A percentile compares a stretch with the other conserved stretches of the same genome.
These are phyloP conservation scores for Mallotus japonicus DNA, from an alignment of 441 rosid genomes.

Conservation along the genomic window DNA sequence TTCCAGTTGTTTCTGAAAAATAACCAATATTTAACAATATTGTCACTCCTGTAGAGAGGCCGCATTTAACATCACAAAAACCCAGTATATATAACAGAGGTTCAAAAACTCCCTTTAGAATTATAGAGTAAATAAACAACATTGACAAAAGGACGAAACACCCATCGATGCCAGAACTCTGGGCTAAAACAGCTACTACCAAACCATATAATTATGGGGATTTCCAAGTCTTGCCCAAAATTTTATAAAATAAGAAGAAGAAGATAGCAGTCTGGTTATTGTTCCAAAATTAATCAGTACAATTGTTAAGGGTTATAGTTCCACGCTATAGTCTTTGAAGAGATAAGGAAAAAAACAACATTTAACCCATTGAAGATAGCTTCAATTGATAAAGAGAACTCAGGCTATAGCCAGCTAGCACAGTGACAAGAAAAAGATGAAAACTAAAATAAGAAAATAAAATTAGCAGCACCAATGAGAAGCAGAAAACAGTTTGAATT, in stretches of 20 bases:
- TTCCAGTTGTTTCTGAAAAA: conserved; percentile 49
- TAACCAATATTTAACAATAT: conserved; percentile 28
- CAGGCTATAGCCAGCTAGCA: conserved; percentile 11
- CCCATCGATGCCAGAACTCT: neutral
- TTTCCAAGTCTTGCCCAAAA: neutral
- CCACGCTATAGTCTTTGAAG: neutral
- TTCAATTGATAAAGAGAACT: conserved; percentile 5
- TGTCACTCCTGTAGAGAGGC: conserved; percentile 19
- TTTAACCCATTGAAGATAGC: neutral
- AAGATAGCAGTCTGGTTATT: neutral
- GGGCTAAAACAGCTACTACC: neutral
- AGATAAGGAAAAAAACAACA: neutral
- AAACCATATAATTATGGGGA: neutral
- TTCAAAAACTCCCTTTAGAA: neutral
- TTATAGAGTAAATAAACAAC: neutral
- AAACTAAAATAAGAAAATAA: conserved; percentile 7
- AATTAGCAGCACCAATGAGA: neutral
- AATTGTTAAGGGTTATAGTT: neutral
- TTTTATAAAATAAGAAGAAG: neutral
- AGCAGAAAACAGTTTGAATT: conserved; percentile 7
- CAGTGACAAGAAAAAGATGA: conserved; percentile 14
- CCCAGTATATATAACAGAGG: conserved; percentile 15
- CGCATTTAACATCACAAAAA: conserved; percentile 19
- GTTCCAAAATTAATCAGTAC: neutral
- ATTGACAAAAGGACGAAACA: neutral